Conservation (phyloP, 2,329 filamentous ascomycete genomes). For the Apiospora hydei region DNA sequence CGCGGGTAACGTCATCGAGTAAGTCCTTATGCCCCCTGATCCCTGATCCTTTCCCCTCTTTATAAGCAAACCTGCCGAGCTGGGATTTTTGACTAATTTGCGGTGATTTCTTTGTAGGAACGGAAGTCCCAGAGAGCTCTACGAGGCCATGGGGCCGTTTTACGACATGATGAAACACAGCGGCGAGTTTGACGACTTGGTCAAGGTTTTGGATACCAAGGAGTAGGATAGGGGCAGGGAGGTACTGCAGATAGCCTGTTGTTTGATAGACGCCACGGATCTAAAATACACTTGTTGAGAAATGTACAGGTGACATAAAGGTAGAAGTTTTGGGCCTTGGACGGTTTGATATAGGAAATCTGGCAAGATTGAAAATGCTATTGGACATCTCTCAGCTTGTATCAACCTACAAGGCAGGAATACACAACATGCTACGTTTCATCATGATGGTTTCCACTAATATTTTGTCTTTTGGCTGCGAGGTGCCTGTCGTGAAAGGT, state of each 20-base stretch:
- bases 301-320: neutral
- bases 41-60: neutral
- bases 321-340: neutral
- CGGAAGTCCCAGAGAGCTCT: slow-evolving; percentile 56
- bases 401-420: neutral
- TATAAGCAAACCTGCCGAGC: slow-evolving; percentile 26
- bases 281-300: neutral
- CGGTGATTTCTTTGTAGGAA: slow-evolving; percentile 39
- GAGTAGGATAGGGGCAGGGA: neutral
- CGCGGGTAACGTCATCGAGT: slow-evolving; percentile 61
- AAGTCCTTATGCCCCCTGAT: slow-evolving; percentile 34
- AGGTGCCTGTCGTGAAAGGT: neutral
- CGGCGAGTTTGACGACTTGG: slow-evolving; percentile 57
- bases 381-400: neutral
- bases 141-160: slow-evolving; percentile 53
- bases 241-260: neutral
- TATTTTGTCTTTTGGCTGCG: neutral
- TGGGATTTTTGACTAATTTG: slow-evolving; percentile 19
- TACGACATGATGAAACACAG: slow-evolving; percentile 64
- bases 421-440: neutral
- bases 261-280: neutral
- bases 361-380: neutral
- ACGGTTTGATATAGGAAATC: too few species aligned
- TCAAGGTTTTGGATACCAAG: neutral
- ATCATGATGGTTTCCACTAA: neutral